Conservation (phyloP, 2,329 filamentous ascomycete species). For the Eutypella sp. region DNA sequence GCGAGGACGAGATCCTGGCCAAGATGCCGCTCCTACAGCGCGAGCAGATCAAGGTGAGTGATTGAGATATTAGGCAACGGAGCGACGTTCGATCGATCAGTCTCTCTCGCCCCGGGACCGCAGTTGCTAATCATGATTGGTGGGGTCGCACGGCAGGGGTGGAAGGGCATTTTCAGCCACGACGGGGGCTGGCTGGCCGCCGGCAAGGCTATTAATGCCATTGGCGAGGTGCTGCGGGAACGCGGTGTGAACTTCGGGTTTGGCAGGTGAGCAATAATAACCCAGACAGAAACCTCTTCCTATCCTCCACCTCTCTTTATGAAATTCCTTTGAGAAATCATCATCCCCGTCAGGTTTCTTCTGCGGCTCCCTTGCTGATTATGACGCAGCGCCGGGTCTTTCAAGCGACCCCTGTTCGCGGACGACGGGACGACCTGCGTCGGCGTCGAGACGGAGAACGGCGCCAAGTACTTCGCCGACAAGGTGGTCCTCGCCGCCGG, state of each 20-base stretch:
- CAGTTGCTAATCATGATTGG: too few species aligned
- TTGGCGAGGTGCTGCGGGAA: constrained; percentile 32
- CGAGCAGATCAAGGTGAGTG: constrained; percentile 32
- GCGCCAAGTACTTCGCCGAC: constrained; percentile 35
- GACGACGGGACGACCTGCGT: constrained; percentile 30
- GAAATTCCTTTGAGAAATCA: too few species aligned
- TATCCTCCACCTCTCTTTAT: too few species aligned
- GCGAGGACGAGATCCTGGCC: constrained; percentile 36
- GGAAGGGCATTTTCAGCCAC: constrained; percentile 38
- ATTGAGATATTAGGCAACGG: background rate
- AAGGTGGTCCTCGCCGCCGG: constrained; percentile 39
- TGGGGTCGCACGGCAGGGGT: too few species aligned
- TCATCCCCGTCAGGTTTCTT: too few species aligned
- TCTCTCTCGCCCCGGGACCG: too few species aligned
- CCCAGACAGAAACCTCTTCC: too few species aligned
- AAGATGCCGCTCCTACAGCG: constrained; percentile 34
- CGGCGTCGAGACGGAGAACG: constrained; percentile 36
- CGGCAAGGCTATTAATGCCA: constrained; percentile 41
- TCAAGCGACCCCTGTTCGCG: constrained; percentile 36
- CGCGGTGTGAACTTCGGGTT: constrained; percentile 38
- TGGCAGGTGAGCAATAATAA: constrained; percentile 24
- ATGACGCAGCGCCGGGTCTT: constrained; percentile 34
- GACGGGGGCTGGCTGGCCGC: constrained; percentile 44
- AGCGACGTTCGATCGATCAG: background rate
- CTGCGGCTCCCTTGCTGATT: too few species aligned